Percentiles rank a stretch among this genome's conserved stretches.
Evolutionary conservation across 2,329 filamentous ascomycete genomes (phyloP).

Genomic region (Coniochaeta ligniaria): DNA sequence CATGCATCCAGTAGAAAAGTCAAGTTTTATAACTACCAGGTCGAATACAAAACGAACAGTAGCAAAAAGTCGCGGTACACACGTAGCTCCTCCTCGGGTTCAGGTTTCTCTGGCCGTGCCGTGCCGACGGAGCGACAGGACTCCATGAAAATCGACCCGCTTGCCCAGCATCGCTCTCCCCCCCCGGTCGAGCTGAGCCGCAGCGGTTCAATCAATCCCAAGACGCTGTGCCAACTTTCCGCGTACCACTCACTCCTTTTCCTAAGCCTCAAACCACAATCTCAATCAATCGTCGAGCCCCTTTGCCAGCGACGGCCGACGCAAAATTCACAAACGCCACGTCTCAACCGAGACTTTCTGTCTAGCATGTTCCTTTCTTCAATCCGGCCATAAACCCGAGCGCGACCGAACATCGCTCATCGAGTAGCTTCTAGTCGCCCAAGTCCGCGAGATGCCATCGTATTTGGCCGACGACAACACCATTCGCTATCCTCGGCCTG

Average conservation of each 20-base stretch:
- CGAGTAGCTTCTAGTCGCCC: constrained; percentile 2
- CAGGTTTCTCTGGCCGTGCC: neutral
- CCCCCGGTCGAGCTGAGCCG: neutral
- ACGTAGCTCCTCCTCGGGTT: too few relatives aligned
- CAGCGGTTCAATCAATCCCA: neutral
- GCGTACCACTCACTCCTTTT: neutral
- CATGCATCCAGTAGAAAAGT: too few relatives aligned
- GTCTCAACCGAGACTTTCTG: neutral
- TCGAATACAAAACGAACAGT: too few relatives aligned
- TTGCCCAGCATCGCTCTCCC: neutral
- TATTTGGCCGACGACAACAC: constrained; percentile 41
- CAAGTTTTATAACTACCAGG: too few relatives aligned
- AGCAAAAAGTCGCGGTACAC: too few relatives aligned
- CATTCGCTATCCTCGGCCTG: constrained; percentile 31
- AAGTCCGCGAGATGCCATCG: constrained; percentile 39
- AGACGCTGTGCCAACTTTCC: neutral
- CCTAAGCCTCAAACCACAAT: neutral
- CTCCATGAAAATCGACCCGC: neutral
- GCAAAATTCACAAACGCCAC: neutral
- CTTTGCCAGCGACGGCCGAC: neutral
- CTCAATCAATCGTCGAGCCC: neutral
- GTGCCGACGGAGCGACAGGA: neutral
- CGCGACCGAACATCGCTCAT: constrained; percentile 7
- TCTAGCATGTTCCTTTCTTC: constrained; percentile 1
- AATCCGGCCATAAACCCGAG: neutral